Evolutionary conservation across 1,284 basidiomycete species (phyloP), one percentile per base, ranked within the genome.

Genomic region (Agaricales sp.): DNA sequence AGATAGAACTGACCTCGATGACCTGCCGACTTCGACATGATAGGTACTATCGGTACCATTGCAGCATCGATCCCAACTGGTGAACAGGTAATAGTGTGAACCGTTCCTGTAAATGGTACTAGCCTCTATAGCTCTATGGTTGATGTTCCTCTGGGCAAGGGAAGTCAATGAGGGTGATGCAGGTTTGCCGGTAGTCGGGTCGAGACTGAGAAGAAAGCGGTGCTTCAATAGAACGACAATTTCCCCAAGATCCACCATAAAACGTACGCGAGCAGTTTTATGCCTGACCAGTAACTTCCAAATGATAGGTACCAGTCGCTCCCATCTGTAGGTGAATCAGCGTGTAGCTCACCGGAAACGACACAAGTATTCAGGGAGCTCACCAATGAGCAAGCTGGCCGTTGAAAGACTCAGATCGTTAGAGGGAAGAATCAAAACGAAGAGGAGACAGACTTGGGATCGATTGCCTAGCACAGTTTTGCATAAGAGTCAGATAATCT

Each of bases 41-140:
- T 80, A 80, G 0, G 76, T 79, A 59, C 74, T 74, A 6, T 59
- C 63, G 12, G 67, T 70, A 2, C 77, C 76, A 21, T 59, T 39
- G 61, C 78, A 80, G 61, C 78, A 80, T 1, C 62, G 63, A 55
- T 78, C 78, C 75, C 75, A 79, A 13, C 69, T 73, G 0, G 70
- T 69, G 61, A 80, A 80, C 22, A 81, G 65, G 54, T 80, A 80
- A 59, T 68, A 79, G 57, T 64, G 78, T 39, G 55, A 65, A 20
- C 67, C 67, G 52, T 63, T 57, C 54, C 75, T 68, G 62, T 61
- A 75, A 37, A 78, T 65, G 22, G 61, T 61, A 47, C 67, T 69
- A 18, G 70, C 75, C 56, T 78, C 75, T 47, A 77, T 67, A 2
- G 72, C 73, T 6, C 69, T 71, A 44, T 57, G 54, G 50, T 63